Conservation (phyloP, 176 grass and related monocot genomes). For the Carex kokanica region DNA sequence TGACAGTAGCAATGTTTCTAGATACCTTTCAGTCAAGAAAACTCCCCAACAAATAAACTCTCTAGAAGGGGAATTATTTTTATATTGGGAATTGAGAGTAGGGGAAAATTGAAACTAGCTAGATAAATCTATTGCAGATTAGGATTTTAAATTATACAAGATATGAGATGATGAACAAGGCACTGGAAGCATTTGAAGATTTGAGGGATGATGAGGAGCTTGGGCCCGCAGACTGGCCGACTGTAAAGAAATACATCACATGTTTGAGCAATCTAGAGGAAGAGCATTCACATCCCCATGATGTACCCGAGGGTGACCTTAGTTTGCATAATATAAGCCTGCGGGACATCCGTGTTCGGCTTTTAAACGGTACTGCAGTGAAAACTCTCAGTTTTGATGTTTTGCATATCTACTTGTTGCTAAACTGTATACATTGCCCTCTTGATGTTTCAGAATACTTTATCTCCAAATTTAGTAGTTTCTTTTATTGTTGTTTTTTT, state of each 20-base stretch:
- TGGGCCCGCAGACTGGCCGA: conserved; percentile 85
- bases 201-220: conserved; percentile 95
- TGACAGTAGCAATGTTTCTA: not conserved
- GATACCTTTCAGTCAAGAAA: not conserved
- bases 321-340: conserved; percentile 53
- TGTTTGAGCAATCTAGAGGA: conserved; percentile 76
- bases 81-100: not conserved
- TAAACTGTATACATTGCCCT: not conserved
- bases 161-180: conserved; percentile 93
- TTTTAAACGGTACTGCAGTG: conserved; percentile 69
- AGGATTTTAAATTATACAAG: conserved; percentile 76
- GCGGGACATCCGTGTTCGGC: conserved; percentile 66
- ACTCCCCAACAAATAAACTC: not conserved
- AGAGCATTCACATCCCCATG: conserved; percentile 75
- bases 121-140: conserved; percentile 42
- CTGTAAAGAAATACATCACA: conserved; percentile 73
- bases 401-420: conserved; percentile 4
- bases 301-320: conserved; percentile 42
- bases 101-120: not conserved
- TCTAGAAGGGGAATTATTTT: not conserved
- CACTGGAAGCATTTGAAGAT: conserved; percentile 77
- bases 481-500: not conserved
- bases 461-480: not conserved
- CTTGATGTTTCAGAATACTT: not conserved
- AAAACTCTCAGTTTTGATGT: conserved; percentile 7